Base-by-base conservation (phyloP, 2,329 filamentous ascomycete genomes). In the Aspergillus chevalieri region DNA sequence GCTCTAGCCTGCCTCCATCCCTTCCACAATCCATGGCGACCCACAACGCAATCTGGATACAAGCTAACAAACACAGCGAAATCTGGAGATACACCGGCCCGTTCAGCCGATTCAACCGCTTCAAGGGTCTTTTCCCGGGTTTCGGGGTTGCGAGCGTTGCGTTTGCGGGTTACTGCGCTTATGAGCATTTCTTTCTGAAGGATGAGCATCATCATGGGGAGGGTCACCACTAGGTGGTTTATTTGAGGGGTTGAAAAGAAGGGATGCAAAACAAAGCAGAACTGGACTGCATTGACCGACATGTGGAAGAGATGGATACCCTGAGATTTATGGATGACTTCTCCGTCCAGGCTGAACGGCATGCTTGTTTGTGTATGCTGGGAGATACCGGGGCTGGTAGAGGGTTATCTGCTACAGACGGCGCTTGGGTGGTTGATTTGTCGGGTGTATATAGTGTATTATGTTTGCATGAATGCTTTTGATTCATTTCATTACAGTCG, bases 71-170 rank as follows among this genome's bases (percentile, higher is more conserved):
- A 14, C 34, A 57, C 69, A 98, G 93, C 67, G 93, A 98, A 78
- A 81, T 87, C 67, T 98, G 93, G 93, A 82, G 93, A 73, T 96
- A 95, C 78, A 84, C 81, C 33, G 93, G 92, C 56, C 85, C 82
- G 48, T 97, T 96, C 78, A 86, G 85, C 58, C 83, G 92, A 62
- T 87, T 78, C 75, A 95, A 95, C 76, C 86, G 93, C 62, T 93
- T 96, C 78, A 90, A 85, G 76, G 78, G 81, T 64, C 78, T 83
- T 56, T 89, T 98, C 68, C 93, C 93, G 34, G 93, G 93, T 53
- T 79, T 98, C 62, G 93, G 93, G 57, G 95, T 92, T 61, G 93
- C 90, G 28, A 87, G 87, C 4, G 91, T 93, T 52, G 91, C 92
- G 43, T 98, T 98, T 70, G 83, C 86, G 45, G 85, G 78, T 55